Evolutionary conservation across 345 rosid species (phyloP), one percentile per base, ranked within the genome.

Genomic region (Citrus maxima): DNA sequence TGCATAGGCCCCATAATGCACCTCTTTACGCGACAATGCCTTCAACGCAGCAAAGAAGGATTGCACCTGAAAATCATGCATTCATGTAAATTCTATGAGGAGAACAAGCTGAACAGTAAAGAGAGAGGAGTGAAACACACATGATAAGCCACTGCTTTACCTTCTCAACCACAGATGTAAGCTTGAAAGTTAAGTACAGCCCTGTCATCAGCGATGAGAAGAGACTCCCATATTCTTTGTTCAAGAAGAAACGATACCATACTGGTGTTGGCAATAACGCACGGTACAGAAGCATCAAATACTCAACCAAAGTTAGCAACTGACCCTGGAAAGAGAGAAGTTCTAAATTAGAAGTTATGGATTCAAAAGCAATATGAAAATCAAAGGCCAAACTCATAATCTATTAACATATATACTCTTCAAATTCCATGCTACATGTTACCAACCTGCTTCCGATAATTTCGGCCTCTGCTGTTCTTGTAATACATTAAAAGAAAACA

Each of bases 1-100:
- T 78, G 99, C 99, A 90, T 92, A 85, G 25, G 99, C 97, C 76
- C 99, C 99, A 72, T 96, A 96, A 78, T 96, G 96, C 77, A 96
- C 90, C 82, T 94, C 99, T 84, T 94, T 96, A 69, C 93, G 97
- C 4, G 97, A 94, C 79, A 96, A 83, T 22, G 99, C 97, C 88
- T 85, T 96, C 84, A 92, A 79, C 42, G 98, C 91, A 75, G 98
- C 77, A 85, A 90, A 92, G 88, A 96, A 94, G 71, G 88, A 90
- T 74, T 94, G 99, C 77, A 96, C 99, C 99, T 96, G 90, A 77
- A 76, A 73, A 78, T 69, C 70, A 70, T 12, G 0, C 42, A 66
- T 42, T 75, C 72, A 70, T 37, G 54, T 46, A 46, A 46, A 46
- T 13, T 12, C 18, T 46, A 55, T 67, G 62, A 24, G 77, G 28